Evolutionary conservation across 2,329 filamentous ascomycete species (phyloP), one percentile per base, ranked within the genome.

Genomic region (Colletotrichum lupini): DNA sequence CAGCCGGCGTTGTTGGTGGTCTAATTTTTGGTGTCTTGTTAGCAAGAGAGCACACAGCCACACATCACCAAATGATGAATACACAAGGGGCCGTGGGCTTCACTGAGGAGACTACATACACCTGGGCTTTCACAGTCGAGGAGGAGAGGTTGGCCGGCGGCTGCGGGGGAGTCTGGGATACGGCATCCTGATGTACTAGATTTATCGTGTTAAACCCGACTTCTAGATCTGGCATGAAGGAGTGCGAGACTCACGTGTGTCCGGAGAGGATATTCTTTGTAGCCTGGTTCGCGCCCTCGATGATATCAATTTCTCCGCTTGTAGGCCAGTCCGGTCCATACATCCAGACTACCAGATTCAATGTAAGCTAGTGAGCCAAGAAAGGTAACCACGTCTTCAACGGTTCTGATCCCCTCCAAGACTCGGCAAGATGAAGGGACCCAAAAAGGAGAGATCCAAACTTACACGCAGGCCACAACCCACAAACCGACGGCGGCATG

Each of bases 391-490:
- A 37, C 9, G 19, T 11, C 9, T 42, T 24, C 30, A 8, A 16
- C 4, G 42, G 3, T 19, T 9, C 19, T n/a, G 14, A 46, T 3
- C 8, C 2, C 7, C 19, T 19, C 3, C 19, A n/a, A 46, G 1
- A 46, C 16, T 46, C 42, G 42, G 24, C 16, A 19, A 56, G 8
- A n/a, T 22, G 19, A 24, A 19, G n/a, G 19, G 1, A 26, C 32
- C 49, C 22, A 24, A 28, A 3, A 19, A 19, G 26, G 1, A 24
- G n/a, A 4, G 12, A 5, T 46, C 11, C 9, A 37, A 22, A 81
- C 83, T 80, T 83, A 91, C 88, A 94, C 81, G 92, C 91, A 67
- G 93, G 93, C 93, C 93, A 95, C 26, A 90, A 87, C 26, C 93
- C 93, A 76, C 93, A 95, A 63, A 89, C 85, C 2, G 91, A 90